Evolutionary conservation across 108 stramenopile genomes (phyloP).

Genomic region (Parietichytrium sp.): DNA sequence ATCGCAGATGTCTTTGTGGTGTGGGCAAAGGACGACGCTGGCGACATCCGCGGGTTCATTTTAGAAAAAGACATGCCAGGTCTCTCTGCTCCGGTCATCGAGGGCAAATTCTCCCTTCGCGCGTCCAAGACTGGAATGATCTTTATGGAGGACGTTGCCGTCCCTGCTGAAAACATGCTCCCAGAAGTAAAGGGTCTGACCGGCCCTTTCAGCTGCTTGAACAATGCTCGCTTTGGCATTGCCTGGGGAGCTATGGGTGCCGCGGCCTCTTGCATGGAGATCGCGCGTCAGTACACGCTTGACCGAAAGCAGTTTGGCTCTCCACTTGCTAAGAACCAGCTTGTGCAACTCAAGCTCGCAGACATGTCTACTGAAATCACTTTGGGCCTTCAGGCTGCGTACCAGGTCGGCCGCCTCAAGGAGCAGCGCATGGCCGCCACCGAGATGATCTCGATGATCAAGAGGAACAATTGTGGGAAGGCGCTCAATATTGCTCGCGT

Average conservation of each 20-base stretch:
- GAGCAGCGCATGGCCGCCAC: slow-evolving; percentile 57
- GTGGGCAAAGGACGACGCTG: slow-evolving; percentile 78
- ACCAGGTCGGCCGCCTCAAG: slow-evolving; percentile 82
- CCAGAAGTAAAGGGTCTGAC: slow-evolving; percentile 54
- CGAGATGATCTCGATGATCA: slow-evolving; percentile 86
- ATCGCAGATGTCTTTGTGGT: slow-evolving; percentile 88
- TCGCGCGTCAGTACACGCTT: slow-evolving; percentile 78
- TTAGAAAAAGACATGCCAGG: slow-evolving; percentile 75
- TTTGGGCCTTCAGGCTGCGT: slow-evolving; percentile 52
- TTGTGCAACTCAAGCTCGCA: slow-evolving; percentile 89
- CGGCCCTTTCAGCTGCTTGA: slow-evolving; percentile 84
- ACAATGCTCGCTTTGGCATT: slow-evolving; percentile 92
- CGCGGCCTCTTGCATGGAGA: slow-evolving; percentile 79
- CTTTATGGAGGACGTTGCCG: slow-evolving; percentile 81
- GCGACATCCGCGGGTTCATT: slow-evolving; percentile 78
- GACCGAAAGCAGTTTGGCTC: slow-evolving; percentile 83
- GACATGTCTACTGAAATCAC: slow-evolving; percentile 82
- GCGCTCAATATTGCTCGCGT: slow-evolving; percentile 78
- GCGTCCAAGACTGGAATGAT: slow-evolving; percentile 87
- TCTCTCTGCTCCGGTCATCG: slow-evolving; percentile 72
- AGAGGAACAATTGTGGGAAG: slow-evolving; percentile 89
- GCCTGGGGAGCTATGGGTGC: slow-evolving; percentile 91
- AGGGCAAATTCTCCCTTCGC: slow-evolving; percentile 83
- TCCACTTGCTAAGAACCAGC: slow-evolving; percentile 87
- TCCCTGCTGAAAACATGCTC: slow-evolving; percentile 54